These are phyloP conservation scores for Cryptococcus sp. DNA, from an alignment of 1,284 basidiomycete genomes.

Conservation along the genomic window DNA sequence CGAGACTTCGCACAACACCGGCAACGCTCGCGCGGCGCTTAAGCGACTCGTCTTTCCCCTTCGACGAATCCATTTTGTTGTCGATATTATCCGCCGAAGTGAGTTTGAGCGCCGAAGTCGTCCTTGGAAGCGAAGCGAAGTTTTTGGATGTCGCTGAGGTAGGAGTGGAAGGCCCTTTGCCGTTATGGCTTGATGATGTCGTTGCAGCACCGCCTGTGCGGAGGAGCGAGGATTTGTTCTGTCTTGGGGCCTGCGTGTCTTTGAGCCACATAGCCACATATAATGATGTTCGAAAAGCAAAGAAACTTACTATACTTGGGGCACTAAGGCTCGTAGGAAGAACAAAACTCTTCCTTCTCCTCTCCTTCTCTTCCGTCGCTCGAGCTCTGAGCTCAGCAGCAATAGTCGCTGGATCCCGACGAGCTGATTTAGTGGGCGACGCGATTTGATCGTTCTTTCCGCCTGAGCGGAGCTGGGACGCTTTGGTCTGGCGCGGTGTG, in stretches of 20 bases:
- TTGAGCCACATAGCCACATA: background rate
- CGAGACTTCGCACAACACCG: conserved; percentile 25
- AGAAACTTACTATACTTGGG: conserved; percentile 25
- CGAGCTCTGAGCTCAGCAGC: conserved; percentile 32
- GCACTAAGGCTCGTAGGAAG: conserved; percentile 33
- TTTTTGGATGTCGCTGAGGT: background rate
- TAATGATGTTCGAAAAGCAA: background rate
- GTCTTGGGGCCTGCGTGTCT: conserved; percentile 22
- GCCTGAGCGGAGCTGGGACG: conserved; percentile 32
- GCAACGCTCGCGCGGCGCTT: conserved; percentile 15
- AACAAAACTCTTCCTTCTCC: conserved; percentile 32
- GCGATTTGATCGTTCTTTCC: background rate
- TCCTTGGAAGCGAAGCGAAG: conserved; percentile 9
- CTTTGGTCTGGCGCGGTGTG: conserved; percentile 30
- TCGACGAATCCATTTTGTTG: background rate
- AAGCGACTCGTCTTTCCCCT: conserved; percentile 3
- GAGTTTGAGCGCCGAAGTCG: conserved; percentile 18
- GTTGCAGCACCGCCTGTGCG: conserved; percentile 14
- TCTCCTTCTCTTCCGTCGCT: conserved; percentile 30
- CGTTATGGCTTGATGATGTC: conserved; percentile 1
- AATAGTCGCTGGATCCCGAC: conserved; percentile 25
- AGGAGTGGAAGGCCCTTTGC: conserved; percentile 1
- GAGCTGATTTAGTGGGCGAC: background rate
- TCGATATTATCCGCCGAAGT: conserved; percentile 16
- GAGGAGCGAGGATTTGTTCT: conserved; percentile 28